These are phyloP conservation scores for Helianthus annuus DNA, from an alignment of 129 eudicot species.

Conservation along the genomic window DNA sequence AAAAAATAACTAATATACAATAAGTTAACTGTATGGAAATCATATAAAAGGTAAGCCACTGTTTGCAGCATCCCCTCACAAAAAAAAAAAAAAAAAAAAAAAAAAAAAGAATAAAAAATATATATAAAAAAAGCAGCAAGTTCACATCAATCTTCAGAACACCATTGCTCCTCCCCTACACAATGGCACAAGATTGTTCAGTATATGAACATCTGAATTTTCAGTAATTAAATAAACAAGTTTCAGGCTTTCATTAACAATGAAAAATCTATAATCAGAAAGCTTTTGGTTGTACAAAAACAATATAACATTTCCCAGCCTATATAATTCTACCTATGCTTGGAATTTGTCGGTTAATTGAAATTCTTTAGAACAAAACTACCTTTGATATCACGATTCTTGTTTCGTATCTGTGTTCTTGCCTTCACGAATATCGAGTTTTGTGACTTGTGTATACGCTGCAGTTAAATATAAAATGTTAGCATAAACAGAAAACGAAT, in stretches of 20 bases:
- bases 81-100: not conserved
- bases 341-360: not conserved
- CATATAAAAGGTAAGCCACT: not conserved
- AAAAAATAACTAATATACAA: not conserved
- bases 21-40: not conserved
- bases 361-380: not conserved
- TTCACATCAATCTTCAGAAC: conserved; percentile 30
- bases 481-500: conserved; percentile 1
- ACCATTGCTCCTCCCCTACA: conserved; percentile 37
- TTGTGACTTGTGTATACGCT: conserved; percentile 45
- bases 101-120: not conserved
- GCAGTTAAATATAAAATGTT: conserved; percentile 33
- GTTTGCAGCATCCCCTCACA: not conserved
- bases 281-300: not conserved
- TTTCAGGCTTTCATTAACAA: conserved; percentile 7
- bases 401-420: conserved; percentile 50
- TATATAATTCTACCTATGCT: not conserved
- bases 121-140: conserved; percentile 1
- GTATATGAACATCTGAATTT: not conserved
- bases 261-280: not conserved
- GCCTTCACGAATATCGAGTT: conserved; percentile 49
- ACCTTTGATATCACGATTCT: conserved; percentile 48
- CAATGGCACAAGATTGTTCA: conserved; percentile 8
- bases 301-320: not conserved
- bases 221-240: not conserved